A percentile compares a stretch with the other conserved stretches of the same genome.
Evolutionary conservation across 192 early-diverging fungal species (phyloP).

Genomic region (Podila verticillata): DNA sequence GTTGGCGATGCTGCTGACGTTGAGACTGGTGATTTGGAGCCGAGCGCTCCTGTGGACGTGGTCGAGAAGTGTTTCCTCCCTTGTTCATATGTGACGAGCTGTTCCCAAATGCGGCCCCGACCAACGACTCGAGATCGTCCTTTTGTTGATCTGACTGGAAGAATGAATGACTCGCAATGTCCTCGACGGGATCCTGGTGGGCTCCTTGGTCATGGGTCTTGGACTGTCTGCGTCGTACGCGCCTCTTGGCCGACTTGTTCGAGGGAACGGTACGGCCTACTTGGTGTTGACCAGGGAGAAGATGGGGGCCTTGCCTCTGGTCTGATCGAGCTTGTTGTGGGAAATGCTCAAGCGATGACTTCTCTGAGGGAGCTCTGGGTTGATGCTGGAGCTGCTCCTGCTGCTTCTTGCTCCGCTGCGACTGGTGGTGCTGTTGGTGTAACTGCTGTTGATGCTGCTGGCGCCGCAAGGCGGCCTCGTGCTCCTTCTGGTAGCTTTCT

Average conservation of each 20-base stretch:
- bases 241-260: no score
- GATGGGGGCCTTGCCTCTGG: no score
- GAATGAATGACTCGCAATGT: background rate
- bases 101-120: constrained; percentile 2
- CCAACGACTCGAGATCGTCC: constrained; percentile 5
- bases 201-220: no score
- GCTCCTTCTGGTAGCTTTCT: background rate
- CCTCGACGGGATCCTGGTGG: background rate
- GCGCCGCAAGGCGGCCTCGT: background rate
- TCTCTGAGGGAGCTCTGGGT: background rate
- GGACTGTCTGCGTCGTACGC: no score
- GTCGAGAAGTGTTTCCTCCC: background rate
- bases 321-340: no score
- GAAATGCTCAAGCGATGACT: no score
- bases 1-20: background rate
- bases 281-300: no score
- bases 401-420: background rate
- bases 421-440: constrained; percentile 7
- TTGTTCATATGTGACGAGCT: no score
- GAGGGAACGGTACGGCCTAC: no score
- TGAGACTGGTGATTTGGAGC: background rate
- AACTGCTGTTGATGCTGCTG: constrained; percentile 8
- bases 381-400: background rate
- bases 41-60: background rate
- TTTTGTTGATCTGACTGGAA: background rate